Conservation (phyloP, 371 early-diverging fungal species). For the Mucor piriformis region DNA sequence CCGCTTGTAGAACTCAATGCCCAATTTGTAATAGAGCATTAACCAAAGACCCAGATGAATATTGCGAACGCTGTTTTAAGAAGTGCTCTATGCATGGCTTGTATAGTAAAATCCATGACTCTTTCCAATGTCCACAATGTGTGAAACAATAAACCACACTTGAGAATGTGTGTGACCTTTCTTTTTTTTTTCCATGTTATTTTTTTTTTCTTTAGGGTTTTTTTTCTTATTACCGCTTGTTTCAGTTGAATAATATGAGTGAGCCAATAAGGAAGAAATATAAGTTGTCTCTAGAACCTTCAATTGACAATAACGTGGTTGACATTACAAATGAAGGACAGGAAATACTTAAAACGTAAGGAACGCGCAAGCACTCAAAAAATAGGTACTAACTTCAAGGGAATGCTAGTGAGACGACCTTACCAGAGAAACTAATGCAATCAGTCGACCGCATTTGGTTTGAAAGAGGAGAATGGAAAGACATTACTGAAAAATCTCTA, state of each 20-base stretch:
- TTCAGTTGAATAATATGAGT: slow-evolving; percentile 15
- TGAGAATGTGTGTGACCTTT: not conserved
- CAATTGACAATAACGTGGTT: slow-evolving; percentile 47
- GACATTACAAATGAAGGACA: slow-evolving; percentile 62
- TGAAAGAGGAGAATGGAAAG: slow-evolving; percentile 58
- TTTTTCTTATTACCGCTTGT: not conserved
- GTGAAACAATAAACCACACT: not conserved
- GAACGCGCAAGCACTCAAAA: not conserved
- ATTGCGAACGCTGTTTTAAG: slow-evolving; percentile 38
- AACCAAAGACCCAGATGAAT: slow-evolving; percentile 27
- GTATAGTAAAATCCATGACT: not conserved
- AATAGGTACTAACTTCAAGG: too few relatives aligned
- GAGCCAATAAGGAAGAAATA: slow-evolving; percentile 46
- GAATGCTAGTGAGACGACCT: slow-evolving; percentile 50
- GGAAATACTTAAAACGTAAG: slow-evolving; percentile 60
- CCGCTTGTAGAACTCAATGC: slow-evolving; percentile 34
- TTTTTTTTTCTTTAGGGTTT: not conserved
- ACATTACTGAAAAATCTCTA: slow-evolving; percentile 52
- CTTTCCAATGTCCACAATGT: slow-evolving; percentile 1
- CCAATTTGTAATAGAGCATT: slow-evolving; percentile 35
- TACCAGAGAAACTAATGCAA: slow-evolving; percentile 58
- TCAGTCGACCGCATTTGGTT: slow-evolving; percentile 59
- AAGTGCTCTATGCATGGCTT: slow-evolving; percentile 30
- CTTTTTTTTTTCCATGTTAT: not conserved
- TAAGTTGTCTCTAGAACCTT: slow-evolving; percentile 58